Percentiles rank a stretch among this genome's conserved stretches.
Evolutionary conservation across 305 asterid species (phyloP).

Genomic region (Fraxinus platypoda): DNA sequence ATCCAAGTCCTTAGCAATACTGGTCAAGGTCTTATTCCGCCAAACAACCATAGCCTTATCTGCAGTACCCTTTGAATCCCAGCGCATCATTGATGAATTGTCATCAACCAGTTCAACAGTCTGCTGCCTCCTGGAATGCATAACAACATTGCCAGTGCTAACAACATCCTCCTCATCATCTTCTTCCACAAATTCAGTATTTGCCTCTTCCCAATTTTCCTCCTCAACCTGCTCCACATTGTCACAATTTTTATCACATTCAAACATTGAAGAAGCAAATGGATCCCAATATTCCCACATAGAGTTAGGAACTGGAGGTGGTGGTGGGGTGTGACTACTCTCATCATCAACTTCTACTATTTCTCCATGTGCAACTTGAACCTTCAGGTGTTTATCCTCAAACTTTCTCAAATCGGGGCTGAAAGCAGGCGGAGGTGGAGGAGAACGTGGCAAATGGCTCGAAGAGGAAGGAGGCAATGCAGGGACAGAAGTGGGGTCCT

Average conservation of each 20-base stretch:
- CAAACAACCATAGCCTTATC: conserved; percentile 71
- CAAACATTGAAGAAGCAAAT: conserved; percentile 47
- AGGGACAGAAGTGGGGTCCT: conserved; percentile 41
- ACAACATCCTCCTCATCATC: conserved; percentile 33
- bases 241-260: conserved; percentile 29
- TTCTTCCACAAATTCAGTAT: conserved; percentile 56
- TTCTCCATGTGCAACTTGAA: conserved; percentile 41
- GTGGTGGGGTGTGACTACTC: conserved; percentile 49
- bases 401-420: conserved; percentile 28
- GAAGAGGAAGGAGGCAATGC: conserved; percentile 72
- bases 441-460: conserved; percentile 60
- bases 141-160: conserved; percentile 22
- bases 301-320: conserved; percentile 16
- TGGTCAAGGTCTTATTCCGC: conserved; percentile 49
- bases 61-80: conserved; percentile 48
- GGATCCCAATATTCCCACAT: conserved; percentile 73
- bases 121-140: conserved; percentile 29
- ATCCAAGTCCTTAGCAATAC: conserved; percentile 61
- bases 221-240: conserved; percentile 32
- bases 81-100: conserved; percentile 49
- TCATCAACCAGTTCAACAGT: conserved; percentile 45
- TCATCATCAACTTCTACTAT: conserved; percentile 49
- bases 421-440: conserved; percentile 77
- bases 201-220: conserved; percentile 69
- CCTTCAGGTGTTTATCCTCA: conserved; percentile 19